Percentiles rank a stretch among this genome's conserved stretches.
These are phyloP conservation scores for Starmera pachycereana DNA, from an alignment of 805 yeast genomes.

Conservation along the genomic window DNA sequence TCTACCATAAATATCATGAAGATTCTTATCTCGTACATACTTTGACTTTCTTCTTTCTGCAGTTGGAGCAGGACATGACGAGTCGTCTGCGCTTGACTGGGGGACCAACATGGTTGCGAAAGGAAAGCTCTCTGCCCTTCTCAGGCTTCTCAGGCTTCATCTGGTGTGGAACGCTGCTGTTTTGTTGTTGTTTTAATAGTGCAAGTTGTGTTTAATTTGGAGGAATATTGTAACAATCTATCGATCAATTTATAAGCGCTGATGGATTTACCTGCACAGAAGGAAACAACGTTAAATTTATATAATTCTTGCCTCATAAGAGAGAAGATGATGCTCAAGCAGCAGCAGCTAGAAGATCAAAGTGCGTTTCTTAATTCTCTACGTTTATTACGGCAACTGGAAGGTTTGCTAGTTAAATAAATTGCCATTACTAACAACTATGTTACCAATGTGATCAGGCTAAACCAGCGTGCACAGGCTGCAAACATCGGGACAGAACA, in stretches of 20 bases:
- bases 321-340: neutral
- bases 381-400: neutral
- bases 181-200: neutral
- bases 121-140: neutral
- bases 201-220: no score
- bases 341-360: conserved; percentile 14
- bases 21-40: neutral
- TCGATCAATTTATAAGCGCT: no score
- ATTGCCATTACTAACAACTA: neutral
- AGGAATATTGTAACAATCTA: no score
- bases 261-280: no score
- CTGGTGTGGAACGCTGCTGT: neutral
- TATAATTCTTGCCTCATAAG: no score
- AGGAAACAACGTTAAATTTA: no score
- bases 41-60: conserved; percentile 16
- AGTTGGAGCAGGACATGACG: conserved; percentile 16
- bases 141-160: neutral
- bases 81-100: conserved; percentile 14
- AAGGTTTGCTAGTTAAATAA: no score
- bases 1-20: no score
- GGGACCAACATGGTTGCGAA: conserved; percentile 7
- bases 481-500: conserved; percentile 9
- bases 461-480: conserved; percentile 15
- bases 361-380: no score
- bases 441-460: conserved; percentile 12